A percentile compares a stretch with the other conserved stretches of the same genome.
Conservation (phyloP, 2,329 filamentous ascomycete genomes). For the Berkeleyomyces rouxiae region DNA sequence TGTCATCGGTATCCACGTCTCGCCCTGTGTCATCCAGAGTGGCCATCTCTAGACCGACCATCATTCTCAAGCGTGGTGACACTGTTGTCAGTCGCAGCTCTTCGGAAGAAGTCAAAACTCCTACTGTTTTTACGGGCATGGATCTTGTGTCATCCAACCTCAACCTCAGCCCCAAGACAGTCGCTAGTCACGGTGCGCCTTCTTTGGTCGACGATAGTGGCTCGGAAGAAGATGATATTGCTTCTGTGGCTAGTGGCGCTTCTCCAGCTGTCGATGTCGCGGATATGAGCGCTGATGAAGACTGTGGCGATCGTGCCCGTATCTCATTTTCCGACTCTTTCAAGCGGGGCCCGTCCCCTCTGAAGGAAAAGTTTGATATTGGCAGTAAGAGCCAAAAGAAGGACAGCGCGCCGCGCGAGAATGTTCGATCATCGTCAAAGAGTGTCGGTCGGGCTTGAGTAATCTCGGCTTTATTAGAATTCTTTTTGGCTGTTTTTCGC, state of each 20-base stretch:
- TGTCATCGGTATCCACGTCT: not conserved
- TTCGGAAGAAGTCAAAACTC: conserved; percentile 11
- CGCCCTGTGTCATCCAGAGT: not conserved
- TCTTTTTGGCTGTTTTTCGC: not conserved
- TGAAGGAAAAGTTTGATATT: conserved; percentile 5
- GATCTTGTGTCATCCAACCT: conserved; percentile 33
- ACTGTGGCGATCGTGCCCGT: not conserved
- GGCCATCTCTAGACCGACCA: conserved; percentile 7
- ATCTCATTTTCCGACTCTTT: not conserved
- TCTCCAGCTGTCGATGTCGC: conserved; percentile 12
- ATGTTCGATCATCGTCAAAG: conserved; percentile 6
- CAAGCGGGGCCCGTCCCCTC: conserved; percentile 5
- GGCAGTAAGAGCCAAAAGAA: not conserved
- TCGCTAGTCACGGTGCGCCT: conserved; percentile 59
- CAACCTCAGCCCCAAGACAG: conserved; percentile 51
- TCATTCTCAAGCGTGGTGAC: conserved; percentile 10
- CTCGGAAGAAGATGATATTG: conserved; percentile 45
- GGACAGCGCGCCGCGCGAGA: conserved; percentile 1
- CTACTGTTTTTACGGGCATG: conserved; percentile 21
- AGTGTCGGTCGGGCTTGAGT: conserved; percentile 2
- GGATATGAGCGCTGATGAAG: conserved; percentile 11
- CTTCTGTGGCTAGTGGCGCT: conserved; percentile 9
- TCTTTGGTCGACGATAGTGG: conserved; percentile 68
- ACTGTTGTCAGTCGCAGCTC: conserved; percentile 8
- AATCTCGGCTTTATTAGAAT: not conserved